Evolutionary conservation across 352 stramenopile genomes (phyloP).

Genomic region (Phytophthora pini): DNA sequence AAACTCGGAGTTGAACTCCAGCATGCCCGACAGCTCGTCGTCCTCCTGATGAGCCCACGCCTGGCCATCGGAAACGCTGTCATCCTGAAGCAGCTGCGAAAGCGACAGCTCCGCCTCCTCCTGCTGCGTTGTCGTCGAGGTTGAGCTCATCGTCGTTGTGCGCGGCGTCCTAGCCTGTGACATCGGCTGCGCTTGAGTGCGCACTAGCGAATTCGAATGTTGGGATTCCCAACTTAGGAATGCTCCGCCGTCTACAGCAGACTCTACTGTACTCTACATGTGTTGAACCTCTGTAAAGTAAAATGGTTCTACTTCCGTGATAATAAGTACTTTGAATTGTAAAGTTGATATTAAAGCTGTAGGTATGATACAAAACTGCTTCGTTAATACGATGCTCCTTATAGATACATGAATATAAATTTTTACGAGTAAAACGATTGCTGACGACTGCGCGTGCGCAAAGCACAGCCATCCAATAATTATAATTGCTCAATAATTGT

Average conservation of each 20-base stretch:
- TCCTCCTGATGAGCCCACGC: conserved; percentile 7
- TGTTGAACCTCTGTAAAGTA: conserved; percentile 18
- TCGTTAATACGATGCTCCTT: background rate
- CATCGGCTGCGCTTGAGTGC: conserved; percentile 6
- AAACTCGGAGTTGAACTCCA: conserved; percentile 29
- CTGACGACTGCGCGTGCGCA: too few species aligned
- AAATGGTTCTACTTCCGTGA: background rate
- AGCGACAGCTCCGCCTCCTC: conserved; percentile 10
- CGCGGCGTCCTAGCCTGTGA: conserved; percentile 12
- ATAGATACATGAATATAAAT: background rate
- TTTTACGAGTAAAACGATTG: too few species aligned
- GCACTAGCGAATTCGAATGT: conserved; percentile 17
- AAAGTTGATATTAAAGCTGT: background rate
- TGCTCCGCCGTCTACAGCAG: too few species aligned
- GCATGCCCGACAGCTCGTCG: conserved; percentile 30
- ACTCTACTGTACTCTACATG: background rate
- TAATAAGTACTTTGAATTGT: background rate
- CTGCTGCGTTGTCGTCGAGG: background rate
- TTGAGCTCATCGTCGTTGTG: background rate
- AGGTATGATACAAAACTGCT: background rate
- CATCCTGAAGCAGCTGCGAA: conserved; percentile 19
- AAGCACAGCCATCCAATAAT: too few species aligned
- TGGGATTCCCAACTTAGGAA: too few species aligned
- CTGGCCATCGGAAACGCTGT: conserved; percentile 18
- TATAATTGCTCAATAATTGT: too few species aligned